Evolutionary conservation across 2,329 filamentous ascomycete genomes (phyloP), one percentile per base, ranked within the genome.

Genomic region (Fusarium chlamydosporum): DNA sequence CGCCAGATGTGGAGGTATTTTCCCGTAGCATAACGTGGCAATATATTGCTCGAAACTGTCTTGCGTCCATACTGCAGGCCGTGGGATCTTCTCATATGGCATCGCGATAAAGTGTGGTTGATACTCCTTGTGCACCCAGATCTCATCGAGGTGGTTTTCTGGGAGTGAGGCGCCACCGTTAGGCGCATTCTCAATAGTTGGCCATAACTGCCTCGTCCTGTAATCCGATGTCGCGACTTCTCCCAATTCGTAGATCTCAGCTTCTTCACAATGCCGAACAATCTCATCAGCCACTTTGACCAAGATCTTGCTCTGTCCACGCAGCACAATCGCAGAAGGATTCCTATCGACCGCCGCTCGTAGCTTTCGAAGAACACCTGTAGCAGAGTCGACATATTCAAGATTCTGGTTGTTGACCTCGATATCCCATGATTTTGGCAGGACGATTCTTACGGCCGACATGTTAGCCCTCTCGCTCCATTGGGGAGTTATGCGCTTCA

Each of bases 11-110:
- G 77, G 59, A 8, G 75, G 73, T 34, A 83, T 68, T 8, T 76
- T 77, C 3, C 80, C 79, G 47, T 79, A 79, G 10, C 77, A 77
- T n/a, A 86, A 74, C 0, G 75, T 74, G 1, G 76, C 73, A 20
- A 86, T 76, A 65, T 85, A 86, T 3, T 73, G 62, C 47, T 82
- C 75, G 16, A 86, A 80, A 2, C 78, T 76, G 37, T 78, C 71
- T 46, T 72, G 74, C 5, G 82, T 83, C 84, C 84, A 86, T 3
- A 59, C 43, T 3, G 56, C 38, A 1, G 83, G 83, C 29, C 72
- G 75, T 0, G 79, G 76, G 10, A 83, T 79, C 41, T 80, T 71
- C 57, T 83, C 77, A 29, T 81, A 82, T 8, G 76, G 76, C 15
- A 68, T 67, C 18, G 72, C 72, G 18, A 80, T 74, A 65, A 74